These are phyloP conservation scores for Linnemannia hyalina DNA, from an alignment of 192 early-diverging fungal species.

Conservation along the genomic window DNA sequence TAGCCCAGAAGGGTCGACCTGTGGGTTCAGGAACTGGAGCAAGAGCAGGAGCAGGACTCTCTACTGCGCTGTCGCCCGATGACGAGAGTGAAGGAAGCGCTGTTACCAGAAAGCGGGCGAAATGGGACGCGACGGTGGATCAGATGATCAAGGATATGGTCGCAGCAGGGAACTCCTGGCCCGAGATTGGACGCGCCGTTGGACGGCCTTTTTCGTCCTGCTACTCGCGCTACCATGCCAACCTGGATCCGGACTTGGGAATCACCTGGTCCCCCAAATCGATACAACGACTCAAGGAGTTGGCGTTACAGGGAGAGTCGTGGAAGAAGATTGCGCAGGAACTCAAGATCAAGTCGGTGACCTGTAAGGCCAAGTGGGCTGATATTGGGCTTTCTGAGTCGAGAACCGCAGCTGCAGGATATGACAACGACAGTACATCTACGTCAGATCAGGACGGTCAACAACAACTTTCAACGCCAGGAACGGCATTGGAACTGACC, in stretches of 20 bases:
- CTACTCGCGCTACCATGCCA: slow-evolving; percentile 28
- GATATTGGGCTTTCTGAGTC: neutral
- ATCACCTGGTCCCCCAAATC: slow-evolving; percentile 11
- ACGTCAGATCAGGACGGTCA: neutral
- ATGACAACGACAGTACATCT: neutral
- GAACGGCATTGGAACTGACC: neutral
- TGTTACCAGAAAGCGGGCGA: neutral
- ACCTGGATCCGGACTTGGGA: slow-evolving; percentile 24
- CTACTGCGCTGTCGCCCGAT: neutral
- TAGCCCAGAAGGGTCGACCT: neutral
- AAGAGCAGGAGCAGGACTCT: neutral
- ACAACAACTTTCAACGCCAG: neutral
- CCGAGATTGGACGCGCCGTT: slow-evolving; percentile 26
- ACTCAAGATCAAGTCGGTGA: slow-evolving; percentile 17
- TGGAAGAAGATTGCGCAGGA: slow-evolving; percentile 38
- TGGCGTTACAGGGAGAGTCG: slow-evolving; percentile 12
- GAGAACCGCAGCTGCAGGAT: neutral
- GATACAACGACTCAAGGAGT: slow-evolving; percentile 10
- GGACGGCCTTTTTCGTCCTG: slow-evolving; percentile 39
- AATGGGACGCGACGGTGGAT: slow-evolving; percentile 17
- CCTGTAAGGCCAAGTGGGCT: slow-evolving; percentile 27
- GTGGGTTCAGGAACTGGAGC: neutral
- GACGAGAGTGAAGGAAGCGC: neutral
- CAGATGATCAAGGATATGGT: slow-evolving; percentile 27
- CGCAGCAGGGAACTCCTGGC: slow-evolving; percentile 7